Percentiles rank a stretch among this genome's conserved stretches.
These are phyloP conservation scores for Mycena maculata DNA, from an alignment of 768 basidiomycete species.

Conservation along the genomic window DNA sequence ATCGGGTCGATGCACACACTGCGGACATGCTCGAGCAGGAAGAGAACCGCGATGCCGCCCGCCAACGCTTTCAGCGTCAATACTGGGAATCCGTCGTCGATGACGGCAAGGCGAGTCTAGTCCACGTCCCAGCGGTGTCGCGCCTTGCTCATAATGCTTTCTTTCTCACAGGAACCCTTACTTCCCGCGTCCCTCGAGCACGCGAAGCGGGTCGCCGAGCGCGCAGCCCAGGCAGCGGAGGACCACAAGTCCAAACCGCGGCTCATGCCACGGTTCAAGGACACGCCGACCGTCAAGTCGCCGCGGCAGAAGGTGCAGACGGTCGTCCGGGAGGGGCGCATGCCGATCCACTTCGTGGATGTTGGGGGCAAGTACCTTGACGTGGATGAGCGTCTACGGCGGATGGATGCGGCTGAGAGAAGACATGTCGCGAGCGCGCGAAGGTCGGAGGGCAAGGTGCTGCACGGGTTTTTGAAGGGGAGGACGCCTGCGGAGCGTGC, in stretches of 20 bases:
- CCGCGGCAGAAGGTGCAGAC: constrained; percentile 50
- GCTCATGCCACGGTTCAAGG: constrained; percentile 53
- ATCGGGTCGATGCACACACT: constrained; percentile 56
- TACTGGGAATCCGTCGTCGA: constrained; percentile 87
- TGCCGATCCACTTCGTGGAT: constrained; percentile 76
- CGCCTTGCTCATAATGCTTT: neutral
- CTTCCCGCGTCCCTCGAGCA: constrained; percentile 67
- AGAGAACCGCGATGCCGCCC: constrained; percentile 65
- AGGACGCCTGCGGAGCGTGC: constrained; percentile 17
- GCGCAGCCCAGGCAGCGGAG: constrained; percentile 46
- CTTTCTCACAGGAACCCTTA: constrained; percentile 64
- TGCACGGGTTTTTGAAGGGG: constrained; percentile 14
- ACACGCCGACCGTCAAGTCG: constrained; percentile 51
- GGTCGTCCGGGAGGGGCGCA: constrained; percentile 57
- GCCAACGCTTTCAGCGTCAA: constrained; percentile 73
- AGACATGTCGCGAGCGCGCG: constrained; percentile 49
- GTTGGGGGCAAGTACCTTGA: constrained; percentile 79
- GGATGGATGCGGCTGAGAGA: constrained; percentile 63
- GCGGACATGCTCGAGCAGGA: constrained; percentile 73
- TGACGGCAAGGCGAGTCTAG: constrained; percentile 65
- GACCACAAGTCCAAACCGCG: constrained; percentile 52
- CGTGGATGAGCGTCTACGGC: constrained; percentile 60
- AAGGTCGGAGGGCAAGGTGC: constrained; percentile 40
- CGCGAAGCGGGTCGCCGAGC: constrained; percentile 54
- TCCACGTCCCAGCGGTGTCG: constrained; percentile 9